Evolutionary conservation across 768 basidiomycete species (phyloP), one percentile per base, ranked within the genome.

Genomic region (Kondoa subrosea): DNA sequence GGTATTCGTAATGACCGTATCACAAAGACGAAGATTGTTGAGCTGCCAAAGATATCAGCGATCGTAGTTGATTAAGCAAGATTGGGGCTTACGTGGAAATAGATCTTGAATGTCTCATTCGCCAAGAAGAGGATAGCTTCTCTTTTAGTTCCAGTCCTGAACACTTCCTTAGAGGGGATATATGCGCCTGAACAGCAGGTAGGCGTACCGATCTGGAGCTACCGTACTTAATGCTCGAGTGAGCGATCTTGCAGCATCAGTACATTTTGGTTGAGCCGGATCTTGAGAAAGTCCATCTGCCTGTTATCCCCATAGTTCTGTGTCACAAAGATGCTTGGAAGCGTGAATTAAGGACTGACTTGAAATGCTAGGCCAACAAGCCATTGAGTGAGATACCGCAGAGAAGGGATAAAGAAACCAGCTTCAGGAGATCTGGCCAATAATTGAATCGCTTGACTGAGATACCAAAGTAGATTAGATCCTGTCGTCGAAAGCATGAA

Each of bases 51-150:
- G 4, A 12, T 3, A 25, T n/a, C 4, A 57, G 30, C 2, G 25
- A 2, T 4, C 27, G 29, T 15, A 26, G 17, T 8, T 14, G 59
- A 3, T 14, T 69, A 34, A 26, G 17, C 17, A 21, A 70, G 56
- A 34, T n/a, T n/a, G 3, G 25, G 30, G 63, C 67, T 25, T 50
- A 70, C 69, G 26, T 65, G 26, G 34, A 75, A 75, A 66, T 73
- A 75, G 67, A 75, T 71, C 21, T 64, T 68, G 56, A 75, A 73
- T 1, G 72, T 71, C 25, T 34, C 26, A 66, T 75, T 75, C 26
- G 74, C 73, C 62, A 75, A 66, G 67, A 71, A 71, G 65, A 71
- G 71, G 65, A 73, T 60, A 2, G 74, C 74, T 56, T 71, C 68
- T 29, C 66, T 67, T 26, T 73, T 73, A 26, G 66, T 50, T 3